Conservation (phyloP, 2,329 filamentous ascomycete genomes). For the Fusarium sp. region DNA sequence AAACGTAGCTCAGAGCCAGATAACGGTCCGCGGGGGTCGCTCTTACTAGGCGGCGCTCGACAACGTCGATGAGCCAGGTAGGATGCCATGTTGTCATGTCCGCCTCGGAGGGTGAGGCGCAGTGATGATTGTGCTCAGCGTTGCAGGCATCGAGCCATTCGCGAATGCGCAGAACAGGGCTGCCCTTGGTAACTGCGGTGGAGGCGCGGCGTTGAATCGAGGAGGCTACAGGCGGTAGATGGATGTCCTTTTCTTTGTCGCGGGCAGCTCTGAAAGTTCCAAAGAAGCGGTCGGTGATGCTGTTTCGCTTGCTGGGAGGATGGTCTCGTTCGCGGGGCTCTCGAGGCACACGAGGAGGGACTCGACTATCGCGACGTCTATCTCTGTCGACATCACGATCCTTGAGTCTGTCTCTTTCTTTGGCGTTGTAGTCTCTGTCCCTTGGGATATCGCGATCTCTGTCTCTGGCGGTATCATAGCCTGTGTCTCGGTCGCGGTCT, state of each 20-base stretch:
- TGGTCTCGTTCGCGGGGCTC: slow-evolving; percentile 36
- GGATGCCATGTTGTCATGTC: slow-evolving; percentile 53
- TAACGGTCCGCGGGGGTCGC: slow-evolving; percentile 55
- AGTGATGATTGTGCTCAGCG: slow-evolving; percentile 56
- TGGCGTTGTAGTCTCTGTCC: slow-evolving; percentile 8
- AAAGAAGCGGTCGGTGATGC: slow-evolving; percentile 55
- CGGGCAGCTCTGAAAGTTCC: slow-evolving; percentile 50
- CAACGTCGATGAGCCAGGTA: slow-evolving; percentile 55
- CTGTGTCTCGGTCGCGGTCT: slow-evolving; percentile 24
- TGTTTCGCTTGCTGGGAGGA: slow-evolving; percentile 53
- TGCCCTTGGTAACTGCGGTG: slow-evolving; percentile 47
- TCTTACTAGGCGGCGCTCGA: slow-evolving; percentile 54
- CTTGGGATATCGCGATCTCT: slow-evolving; percentile 3
- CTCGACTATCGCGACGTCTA: slow-evolving; percentile 41
- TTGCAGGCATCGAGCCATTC: slow-evolving; percentile 59
- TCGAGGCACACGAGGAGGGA: slow-evolving; percentile 25
- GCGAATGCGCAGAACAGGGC: slow-evolving; percentile 53
- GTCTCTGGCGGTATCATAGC: slow-evolving; percentile 6
- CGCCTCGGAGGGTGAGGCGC: slow-evolving; percentile 45
- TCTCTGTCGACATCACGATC: slow-evolving; percentile 38
- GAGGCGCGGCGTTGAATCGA: slow-evolving; percentile 49
- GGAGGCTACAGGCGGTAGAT: slow-evolving; percentile 31
- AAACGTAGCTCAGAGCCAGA: slow-evolving; percentile 60
- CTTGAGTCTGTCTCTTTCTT: slow-evolving; percentile 15
- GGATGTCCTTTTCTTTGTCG: slow-evolving; percentile 43